These are phyloP conservation scores for Sporothrix globosa DNA, from an alignment of 2,329 filamentous ascomycete species.

Conservation along the genomic window DNA sequence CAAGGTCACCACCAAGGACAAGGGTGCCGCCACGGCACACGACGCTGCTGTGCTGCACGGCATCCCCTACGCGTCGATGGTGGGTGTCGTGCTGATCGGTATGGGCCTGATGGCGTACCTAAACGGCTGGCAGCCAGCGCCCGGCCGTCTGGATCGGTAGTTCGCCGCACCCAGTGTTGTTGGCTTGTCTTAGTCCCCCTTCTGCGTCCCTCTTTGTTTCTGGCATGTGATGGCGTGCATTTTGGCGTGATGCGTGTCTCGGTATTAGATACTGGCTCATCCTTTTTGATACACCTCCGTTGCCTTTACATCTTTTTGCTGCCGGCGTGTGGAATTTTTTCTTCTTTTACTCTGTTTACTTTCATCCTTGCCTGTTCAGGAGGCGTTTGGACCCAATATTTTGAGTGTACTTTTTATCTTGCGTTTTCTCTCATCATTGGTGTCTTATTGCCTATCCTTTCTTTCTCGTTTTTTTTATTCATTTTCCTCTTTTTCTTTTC, in stretches of 20 bases:
- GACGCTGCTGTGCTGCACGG: conserved; percentile 57
- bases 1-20: conserved; percentile 41
- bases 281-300: neutral
- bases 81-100: conserved; percentile 78
- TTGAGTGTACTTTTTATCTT: conserved; percentile 2
- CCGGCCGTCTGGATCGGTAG: conserved; percentile 44
- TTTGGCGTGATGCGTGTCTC: neutral
- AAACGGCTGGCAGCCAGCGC: conserved; percentile 72
- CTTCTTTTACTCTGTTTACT: neutral
- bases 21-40: conserved; percentile 42
- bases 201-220: neutral
- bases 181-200: neutral
- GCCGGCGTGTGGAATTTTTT: neutral
- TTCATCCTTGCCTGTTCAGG: neutral
- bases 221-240: neutral
- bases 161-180: too few species aligned
- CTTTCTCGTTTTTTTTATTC: neutral
- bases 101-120: conserved; percentile 86
- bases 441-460: neutral
- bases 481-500: neutral
- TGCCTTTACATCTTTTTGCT: neutral
- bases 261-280: conserved; percentile 21
- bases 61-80: conserved; percentile 77
- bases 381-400: conserved; percentile 12
- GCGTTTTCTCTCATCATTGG: conserved; percentile 20